Percentiles rank a stretch among this genome's conserved stretches.
Evolutionary conservation across 208 protist species (phyloP).

Genomic region (Leishmania tarentolae): DNA sequence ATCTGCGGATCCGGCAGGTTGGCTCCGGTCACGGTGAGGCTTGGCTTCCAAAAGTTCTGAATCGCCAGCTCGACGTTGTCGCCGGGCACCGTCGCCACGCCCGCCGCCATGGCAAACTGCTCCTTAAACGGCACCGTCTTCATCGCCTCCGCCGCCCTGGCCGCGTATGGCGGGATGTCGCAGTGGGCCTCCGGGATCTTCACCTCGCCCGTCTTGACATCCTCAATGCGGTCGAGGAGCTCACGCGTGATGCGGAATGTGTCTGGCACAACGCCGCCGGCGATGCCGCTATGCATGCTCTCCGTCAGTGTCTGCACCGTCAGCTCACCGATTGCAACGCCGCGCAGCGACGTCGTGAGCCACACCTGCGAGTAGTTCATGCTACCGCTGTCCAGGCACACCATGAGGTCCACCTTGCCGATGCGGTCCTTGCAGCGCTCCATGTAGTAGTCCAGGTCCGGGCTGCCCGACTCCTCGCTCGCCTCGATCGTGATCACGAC

Average conservation of each 20-base stretch:
- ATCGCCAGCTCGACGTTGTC: conserved; percentile 84
- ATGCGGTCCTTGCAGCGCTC: conserved; percentile 59
- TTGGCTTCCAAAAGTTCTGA: conserved; percentile 93
- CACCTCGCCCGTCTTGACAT: conserved; percentile 91
- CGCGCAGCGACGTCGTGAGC: conserved; percentile 94
- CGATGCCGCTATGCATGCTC: conserved; percentile 92
- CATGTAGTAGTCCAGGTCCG: conserved; percentile 88
- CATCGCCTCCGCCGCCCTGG: conserved; percentile 54
- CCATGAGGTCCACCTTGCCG: conserved; percentile 85
- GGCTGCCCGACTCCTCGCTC: conserved; percentile 90
- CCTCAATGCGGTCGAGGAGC: conserved; percentile 92
- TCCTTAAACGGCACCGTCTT: conserved; percentile 60
- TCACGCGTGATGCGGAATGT: conserved; percentile 92
- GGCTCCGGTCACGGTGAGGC: conserved; percentile 88
- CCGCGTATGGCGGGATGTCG: conserved; percentile 17
- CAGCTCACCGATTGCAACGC: conserved; percentile 83
- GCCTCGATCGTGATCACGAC: conserved; percentile 92
- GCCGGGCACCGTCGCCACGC: conserved; percentile 40
- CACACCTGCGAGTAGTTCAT: conserved; percentile 96
- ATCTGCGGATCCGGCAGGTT: conserved; percentile 81
- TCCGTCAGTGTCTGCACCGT: conserved; percentile 82
- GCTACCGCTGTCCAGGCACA: conserved; percentile 95
- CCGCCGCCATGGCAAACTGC: conserved; percentile 50
- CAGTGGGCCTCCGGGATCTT: conserved; percentile 77
- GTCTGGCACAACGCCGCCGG: conserved; percentile 93